Percentiles rank a stretch among this genome's conserved stretches.
Evolutionary conservation across 169 alveolate genomes (phyloP).

Genomic region (Cyclospora cayetanensis): DNA sequence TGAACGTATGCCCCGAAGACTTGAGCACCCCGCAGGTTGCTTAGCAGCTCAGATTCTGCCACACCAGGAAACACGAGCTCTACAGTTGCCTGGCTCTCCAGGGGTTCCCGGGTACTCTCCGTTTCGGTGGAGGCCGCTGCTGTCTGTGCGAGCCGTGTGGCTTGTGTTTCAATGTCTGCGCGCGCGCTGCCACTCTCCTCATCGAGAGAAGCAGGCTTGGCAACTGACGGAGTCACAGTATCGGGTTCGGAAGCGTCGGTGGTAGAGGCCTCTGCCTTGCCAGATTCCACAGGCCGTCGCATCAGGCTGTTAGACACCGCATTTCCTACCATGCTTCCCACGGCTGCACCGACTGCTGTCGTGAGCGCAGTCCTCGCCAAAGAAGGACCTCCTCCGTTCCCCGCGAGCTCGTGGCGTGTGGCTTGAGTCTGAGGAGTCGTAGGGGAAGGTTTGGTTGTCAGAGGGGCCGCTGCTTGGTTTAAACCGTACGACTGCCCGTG

Average conservation of each 20-base stretch:
- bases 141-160: not conserved
- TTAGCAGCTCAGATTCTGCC: not conserved
- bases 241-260: too few species aligned
- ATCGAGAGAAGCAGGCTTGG: too few species aligned
- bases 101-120: not conserved
- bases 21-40: not conserved
- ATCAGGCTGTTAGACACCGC: not conserved
- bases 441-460: too few species aligned
- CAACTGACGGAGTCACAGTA: too few species aligned
- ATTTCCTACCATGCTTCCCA: not conserved
- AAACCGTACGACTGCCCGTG: too few species aligned
- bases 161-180: not conserved
- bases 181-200: too few species aligned
- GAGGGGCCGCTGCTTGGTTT: too few species aligned
- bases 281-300: too few species aligned
- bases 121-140: too few species aligned
- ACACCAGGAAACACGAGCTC: constrained; percentile 19
- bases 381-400: not conserved
- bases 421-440: too few species aligned
- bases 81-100: not conserved
- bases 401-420: too few species aligned
- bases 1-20: not conserved
- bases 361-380: not conserved
- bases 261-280: not conserved
- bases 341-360: constrained; percentile 19